These are phyloP conservation scores for Crithidia mellificae DNA, from an alignment of 208 protist genomes.

Conservation along the genomic window DNA sequence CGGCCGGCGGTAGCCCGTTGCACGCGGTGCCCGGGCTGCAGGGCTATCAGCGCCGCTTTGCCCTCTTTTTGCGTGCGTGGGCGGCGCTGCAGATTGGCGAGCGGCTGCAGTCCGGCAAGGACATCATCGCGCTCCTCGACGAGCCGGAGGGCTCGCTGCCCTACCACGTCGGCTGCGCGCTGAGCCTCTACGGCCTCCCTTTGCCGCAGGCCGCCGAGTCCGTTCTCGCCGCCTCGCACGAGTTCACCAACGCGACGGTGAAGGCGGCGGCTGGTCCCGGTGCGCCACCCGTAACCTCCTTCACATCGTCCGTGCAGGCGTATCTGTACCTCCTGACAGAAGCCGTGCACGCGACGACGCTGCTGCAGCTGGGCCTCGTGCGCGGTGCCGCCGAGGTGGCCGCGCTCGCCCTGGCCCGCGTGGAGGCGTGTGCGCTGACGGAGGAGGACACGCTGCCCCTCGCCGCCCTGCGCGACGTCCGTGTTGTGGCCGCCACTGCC, in stretches of 20 bases:
- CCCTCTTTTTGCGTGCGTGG: slow-evolving; percentile 53
- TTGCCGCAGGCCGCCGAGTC: slow-evolving; percentile 44
- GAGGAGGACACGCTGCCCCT: slow-evolving; percentile 20
- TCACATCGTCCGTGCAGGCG: slow-evolving; percentile 1
- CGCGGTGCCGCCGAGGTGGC: slow-evolving; percentile 45
- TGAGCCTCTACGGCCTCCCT: slow-evolving; percentile 62
- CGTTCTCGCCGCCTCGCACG: slow-evolving; percentile 29
- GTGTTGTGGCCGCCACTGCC: slow-evolving; percentile 47
- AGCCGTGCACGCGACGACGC: slow-evolving; percentile 70
- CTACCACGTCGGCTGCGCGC: slow-evolving; percentile 44
- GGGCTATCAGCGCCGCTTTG: slow-evolving; percentile 29
- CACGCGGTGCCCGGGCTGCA: slow-evolving; percentile 11
- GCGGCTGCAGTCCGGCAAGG: slow-evolving; percentile 54
- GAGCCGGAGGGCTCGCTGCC: slow-evolving; percentile 27
- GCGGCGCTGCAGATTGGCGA: slow-evolving; percentile 59
- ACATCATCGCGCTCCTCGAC: slow-evolving; percentile 46
- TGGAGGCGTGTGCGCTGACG: slow-evolving; percentile 26
- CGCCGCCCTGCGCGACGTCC: slow-evolving; percentile 44
- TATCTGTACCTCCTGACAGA: slow-evolving; percentile 58
- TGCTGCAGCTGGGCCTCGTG: slow-evolving; percentile 72
- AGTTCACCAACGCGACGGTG: slow-evolving; percentile 3
- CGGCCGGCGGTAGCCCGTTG: too few species aligned
- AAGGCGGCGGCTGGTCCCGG: neutral
- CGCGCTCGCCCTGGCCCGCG: slow-evolving; percentile 19
- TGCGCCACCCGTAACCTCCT: neutral